A percentile compares a stretch with the other conserved stretches of the same genome.
These are phyloP conservation scores for Magnusiomyces fungicola DNA, from an alignment of 1,139 yeast genomes.

Conservation along the genomic window DNA sequence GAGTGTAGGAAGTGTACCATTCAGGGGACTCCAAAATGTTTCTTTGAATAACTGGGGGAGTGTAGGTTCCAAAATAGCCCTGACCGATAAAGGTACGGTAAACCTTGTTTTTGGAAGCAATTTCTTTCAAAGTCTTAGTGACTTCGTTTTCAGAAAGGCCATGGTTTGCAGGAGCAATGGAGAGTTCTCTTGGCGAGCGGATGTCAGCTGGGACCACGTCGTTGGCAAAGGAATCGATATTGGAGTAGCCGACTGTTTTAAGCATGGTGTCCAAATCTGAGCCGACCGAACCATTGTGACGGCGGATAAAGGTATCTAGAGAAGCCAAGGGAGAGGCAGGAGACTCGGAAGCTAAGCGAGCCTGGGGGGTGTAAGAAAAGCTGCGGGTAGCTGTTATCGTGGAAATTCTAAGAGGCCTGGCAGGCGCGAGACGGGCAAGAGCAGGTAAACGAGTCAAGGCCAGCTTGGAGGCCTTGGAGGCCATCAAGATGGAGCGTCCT, in stretches of 20 bases:
- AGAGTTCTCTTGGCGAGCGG: conserved; percentile 56
- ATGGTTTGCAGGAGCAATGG: conserved; percentile 47
- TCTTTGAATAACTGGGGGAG: conserved; percentile 91
- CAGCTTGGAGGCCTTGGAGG: neutral
- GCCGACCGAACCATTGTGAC: conserved; percentile 81
- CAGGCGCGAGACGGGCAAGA: neutral
- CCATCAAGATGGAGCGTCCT: neutral
- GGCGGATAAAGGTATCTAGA: conserved; percentile 78
- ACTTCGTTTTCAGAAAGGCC: conserved; percentile 82
- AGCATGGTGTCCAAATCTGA: conserved; percentile 66
- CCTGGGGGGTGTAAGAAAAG: neutral
- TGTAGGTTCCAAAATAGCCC: conserved; percentile 85
- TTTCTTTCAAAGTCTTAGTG: conserved; percentile 54
- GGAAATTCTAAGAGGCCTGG: neutral
- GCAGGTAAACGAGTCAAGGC: neutral
- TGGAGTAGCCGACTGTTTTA: conserved; percentile 52
- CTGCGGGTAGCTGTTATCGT: neutral
- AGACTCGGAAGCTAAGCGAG: neutral
- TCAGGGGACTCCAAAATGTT: conserved; percentile 89
- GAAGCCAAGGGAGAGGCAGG: conserved; percentile 30
- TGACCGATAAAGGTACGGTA: conserved; percentile 77
- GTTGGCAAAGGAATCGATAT: conserved; percentile 61
- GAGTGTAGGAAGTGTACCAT: conserved; percentile 98
- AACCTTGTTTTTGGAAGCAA: conserved; percentile 71
- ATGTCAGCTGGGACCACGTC: conserved; percentile 75